Conservation (phyloP, 805 yeast genomes). For the Barnettozyma wickerhamii region DNA sequence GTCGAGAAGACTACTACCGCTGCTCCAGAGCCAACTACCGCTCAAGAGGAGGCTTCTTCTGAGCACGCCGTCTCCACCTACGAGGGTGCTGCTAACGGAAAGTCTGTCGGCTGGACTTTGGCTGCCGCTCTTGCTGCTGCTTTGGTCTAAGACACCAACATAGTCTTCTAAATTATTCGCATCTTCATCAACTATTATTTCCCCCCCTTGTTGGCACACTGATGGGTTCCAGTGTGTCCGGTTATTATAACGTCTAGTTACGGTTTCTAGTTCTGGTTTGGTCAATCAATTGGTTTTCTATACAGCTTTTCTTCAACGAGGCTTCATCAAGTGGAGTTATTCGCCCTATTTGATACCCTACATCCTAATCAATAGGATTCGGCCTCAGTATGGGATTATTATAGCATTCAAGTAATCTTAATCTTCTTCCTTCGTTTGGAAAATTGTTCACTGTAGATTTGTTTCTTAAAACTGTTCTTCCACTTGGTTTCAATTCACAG, state of each 20-base stretch:
- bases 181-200: background rate
- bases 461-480: no score
- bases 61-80: background rate
- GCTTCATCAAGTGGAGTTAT: background rate
- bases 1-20: background rate
- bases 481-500: no score
- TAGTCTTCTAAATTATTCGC: background rate
- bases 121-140: constrained; percentile 1
- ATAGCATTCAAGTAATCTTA: background rate
- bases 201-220: no score
- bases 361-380: background rate
- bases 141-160: background rate
- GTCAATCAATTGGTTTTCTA: no score
- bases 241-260: no score
- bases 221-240: no score
- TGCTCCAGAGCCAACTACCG: background rate
- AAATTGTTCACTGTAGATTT: no score
- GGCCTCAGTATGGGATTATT: background rate
- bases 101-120: background rate
- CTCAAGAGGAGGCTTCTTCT: background rate
- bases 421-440: background rate
- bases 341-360: background rate
- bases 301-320: no score
- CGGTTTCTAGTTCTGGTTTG: no score
- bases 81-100: background rate